Base-by-base conservation (phyloP, 768 basidiomycete genomes). In the Pleurotus giganteus region DNA sequence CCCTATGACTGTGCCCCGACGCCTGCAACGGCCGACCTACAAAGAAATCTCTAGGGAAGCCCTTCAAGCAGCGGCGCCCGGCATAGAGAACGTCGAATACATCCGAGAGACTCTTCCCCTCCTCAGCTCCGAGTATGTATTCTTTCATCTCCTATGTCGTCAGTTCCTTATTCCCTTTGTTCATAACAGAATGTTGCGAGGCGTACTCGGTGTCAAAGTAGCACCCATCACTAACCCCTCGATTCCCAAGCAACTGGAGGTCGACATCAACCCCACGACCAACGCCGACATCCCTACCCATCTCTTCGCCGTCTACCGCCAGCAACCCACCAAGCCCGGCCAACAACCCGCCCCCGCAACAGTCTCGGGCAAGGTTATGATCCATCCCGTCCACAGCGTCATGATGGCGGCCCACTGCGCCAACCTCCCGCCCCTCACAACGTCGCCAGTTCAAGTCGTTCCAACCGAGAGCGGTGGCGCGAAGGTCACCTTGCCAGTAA, bases 351-450 rank as follows among this genome's bases (percentile, higher is more conserved):
- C 58, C 24, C 13, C 56, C 29, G 5, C 60, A 61, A 19, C 60
- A 57, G 26, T 53, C 32, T 51, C 59, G 27, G 55, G 54, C 52
- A 71, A 71, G 57, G 66, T 77, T 24, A 71, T 76, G 8, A 74
- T 91, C 50, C 85, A 80, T 59, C 85, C 91, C 4, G 78, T 82
- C 9, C 90, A 93, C 69, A 81, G 82, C 29, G 68, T 89, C 49
- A 75, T 91, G 39, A 76, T 92, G 52, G 85, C 85, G 5, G 74
- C 85, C 0, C 77, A 88, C 63, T 92, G 88, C 65, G 71, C 88
- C 15, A 74, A 79, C 39, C 75, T 91, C 4, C 83, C 86, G 1
- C 68, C 75, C 21, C 74, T 88, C 24, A 80, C 83, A 60, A 68
- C 74, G 0, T 70, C 73, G n/a, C 65, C 70, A 23, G 61, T 65